A percentile compares a stretch with the other conserved stretches of the same genome.
Evolutionary conservation across 106 monocot genomes (phyloP).

Genomic region (Platanthera guangdongensis): DNA sequence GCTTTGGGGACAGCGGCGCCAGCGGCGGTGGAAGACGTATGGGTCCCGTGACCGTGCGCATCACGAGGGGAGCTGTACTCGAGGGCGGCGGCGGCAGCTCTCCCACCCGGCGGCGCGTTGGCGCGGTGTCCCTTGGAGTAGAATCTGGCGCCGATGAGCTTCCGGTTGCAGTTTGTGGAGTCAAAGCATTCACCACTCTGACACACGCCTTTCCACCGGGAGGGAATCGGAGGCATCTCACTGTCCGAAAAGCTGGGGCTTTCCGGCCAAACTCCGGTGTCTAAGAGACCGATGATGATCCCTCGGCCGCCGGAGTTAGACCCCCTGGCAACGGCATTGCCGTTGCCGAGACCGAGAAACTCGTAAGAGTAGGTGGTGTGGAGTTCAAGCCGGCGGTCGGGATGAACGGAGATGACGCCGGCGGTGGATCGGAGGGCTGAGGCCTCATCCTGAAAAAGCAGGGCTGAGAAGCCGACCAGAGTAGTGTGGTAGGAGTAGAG

Average conservation of each 20-base stretch:
- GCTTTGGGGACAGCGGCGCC: conserved; percentile 39
- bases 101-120: conserved; percentile 15
- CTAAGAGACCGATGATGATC: conserved; percentile 67
- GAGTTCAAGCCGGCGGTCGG: conserved; percentile 43
- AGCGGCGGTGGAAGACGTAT: conserved; percentile 76
- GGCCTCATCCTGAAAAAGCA: conserved; percentile 36
- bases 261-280: conserved; percentile 94
- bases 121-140: conserved; percentile 67
- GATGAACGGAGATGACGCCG: conserved; percentile 50
- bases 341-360: conserved; percentile 48
- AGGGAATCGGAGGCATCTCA: conserved; percentile 51
- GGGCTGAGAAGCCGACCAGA: conserved; percentile 70
- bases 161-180: conserved; percentile 65
- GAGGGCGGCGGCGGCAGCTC: conserved; percentile 2
- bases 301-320: conserved; percentile 26
- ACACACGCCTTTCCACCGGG: conserved; percentile 65
- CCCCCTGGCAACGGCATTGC: conserved; percentile 30
- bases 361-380: conserved; percentile 78
- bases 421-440: conserved; percentile 16
- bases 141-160: conserved; percentile 84
- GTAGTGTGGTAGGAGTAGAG: conserved; percentile 73
- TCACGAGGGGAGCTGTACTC: conserved; percentile 76
- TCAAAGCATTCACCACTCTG: conserved; percentile 59
- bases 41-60: conserved; percentile 79
- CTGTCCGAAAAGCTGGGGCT: conserved; percentile 71